Percentiles rank a stretch among this genome's conserved stretches.
These are phyloP conservation scores for Draba incana DNA, from an alignment of 345 rosid genomes.

Conservation along the genomic window DNA sequence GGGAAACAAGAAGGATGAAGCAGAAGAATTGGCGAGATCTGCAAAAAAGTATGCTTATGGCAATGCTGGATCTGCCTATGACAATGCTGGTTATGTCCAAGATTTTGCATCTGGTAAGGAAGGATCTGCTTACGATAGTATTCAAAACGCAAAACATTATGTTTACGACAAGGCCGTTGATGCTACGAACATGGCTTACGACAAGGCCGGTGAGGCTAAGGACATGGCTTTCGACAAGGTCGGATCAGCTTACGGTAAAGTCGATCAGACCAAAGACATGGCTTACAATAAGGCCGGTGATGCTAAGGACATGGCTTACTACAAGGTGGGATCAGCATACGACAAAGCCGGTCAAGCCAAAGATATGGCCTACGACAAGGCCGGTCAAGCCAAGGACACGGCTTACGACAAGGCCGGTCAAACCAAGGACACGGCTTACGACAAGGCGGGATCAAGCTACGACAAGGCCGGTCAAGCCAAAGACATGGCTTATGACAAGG, in stretches of 20 bases:
- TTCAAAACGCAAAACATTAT: conserved; percentile 26
- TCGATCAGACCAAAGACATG: no score
- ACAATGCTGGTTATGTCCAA: conserved; percentile 30
- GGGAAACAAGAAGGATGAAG: conserved; percentile 38
- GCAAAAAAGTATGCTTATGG: conserved; percentile 24
- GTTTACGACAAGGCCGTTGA: conserved; percentile 45
- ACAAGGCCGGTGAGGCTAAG: conserved; percentile 23
- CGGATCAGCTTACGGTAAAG: no score
- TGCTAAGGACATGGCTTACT: no score
- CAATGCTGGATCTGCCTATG: conserved; percentile 43
- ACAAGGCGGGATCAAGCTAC: no score
- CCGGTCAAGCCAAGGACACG: conserved; percentile 40
- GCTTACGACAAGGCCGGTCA: conserved; percentile 36
- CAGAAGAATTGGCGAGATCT: conserved; percentile 23
- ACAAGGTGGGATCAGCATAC: conserved; percentile 40
- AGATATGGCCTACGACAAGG: conserved; percentile 41
- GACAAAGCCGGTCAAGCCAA: conserved; percentile 23
- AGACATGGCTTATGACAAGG: no score
- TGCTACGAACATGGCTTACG: conserved; percentile 37
- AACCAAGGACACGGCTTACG: no score
- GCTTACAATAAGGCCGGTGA: no score
- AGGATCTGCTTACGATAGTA: conserved; percentile 41
- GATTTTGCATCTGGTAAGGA: conserved; percentile 29
- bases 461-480: no score
- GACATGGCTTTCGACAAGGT: no score